Conservation (phyloP, 768 basidiomycete species). For the Lentinula edodes region DNA sequence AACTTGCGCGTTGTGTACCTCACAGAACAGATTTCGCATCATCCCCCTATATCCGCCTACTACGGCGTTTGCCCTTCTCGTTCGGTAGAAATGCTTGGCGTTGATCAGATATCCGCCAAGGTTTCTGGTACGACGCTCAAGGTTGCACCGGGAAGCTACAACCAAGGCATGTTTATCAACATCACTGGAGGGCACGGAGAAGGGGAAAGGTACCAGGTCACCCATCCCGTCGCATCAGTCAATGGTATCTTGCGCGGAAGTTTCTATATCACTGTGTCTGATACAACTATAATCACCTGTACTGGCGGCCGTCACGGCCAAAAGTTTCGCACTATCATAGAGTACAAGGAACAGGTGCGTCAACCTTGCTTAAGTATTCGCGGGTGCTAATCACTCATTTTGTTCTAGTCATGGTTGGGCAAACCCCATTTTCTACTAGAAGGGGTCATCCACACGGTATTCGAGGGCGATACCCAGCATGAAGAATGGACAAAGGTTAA, state of each 20-base stretch:
- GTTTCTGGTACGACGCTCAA: slow-evolving; percentile 85
- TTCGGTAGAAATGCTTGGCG: slow-evolving; percentile 65
- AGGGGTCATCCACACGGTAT: slow-evolving; percentile 84
- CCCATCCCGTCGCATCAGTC: slow-evolving; percentile 84
- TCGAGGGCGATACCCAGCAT: slow-evolving; percentile 55
- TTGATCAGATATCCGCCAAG: slow-evolving; percentile 93
- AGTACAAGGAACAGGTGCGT: slow-evolving; percentile 93
- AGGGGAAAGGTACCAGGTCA: slow-evolving; percentile 82
- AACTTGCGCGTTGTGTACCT: slow-evolving; percentile 69
- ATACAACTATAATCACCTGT: slow-evolving; percentile 79
- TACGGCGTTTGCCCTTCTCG: slow-evolving; percentile 72
- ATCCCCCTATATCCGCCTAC: slow-evolving; percentile 90
- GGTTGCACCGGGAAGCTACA: slow-evolving; percentile 75
- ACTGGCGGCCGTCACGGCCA: slow-evolving; percentile 56
- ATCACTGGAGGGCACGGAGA: slow-evolving; percentile 68
- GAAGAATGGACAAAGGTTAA: slow-evolving; percentile 82
- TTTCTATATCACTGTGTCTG: slow-evolving; percentile 86
- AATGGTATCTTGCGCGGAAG: slow-evolving; percentile 90
- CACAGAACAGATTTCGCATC: slow-evolving; percentile 95
- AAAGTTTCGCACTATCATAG: slow-evolving; percentile 75
- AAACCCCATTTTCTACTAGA: slow-evolving; percentile 79
- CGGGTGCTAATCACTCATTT: background rate
- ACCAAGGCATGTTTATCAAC: slow-evolving; percentile 84
- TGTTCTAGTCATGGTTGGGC: slow-evolving; percentile 77
- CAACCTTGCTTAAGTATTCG: background rate